A percentile compares a stretch with the other conserved stretches of the same genome.
Conservation (phyloP, 495 filamentous ascomycete genomes). For the Penicillium waksmanii region DNA sequence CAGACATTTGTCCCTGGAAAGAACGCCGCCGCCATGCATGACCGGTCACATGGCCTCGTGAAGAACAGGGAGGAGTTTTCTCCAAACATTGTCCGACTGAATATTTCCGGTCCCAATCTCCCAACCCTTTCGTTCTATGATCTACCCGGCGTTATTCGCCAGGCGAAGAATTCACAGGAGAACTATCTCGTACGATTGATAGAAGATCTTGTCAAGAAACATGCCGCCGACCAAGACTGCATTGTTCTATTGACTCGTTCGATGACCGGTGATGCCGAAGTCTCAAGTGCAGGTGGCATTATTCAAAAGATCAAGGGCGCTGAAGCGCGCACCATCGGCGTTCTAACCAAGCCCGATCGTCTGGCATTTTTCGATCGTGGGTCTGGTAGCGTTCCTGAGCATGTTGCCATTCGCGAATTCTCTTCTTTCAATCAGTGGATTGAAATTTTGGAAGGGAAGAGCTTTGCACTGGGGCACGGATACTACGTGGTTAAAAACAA, state of each 20-base stretch:
- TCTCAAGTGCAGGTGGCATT: conserved; percentile 67
- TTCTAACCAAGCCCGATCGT: conserved; percentile 81
- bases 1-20: conserved; percentile 54
- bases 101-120: conserved; percentile 70
- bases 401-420: conserved; percentile 40
- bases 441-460: conserved; percentile 57
- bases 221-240: conserved; percentile 64
- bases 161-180: conserved; percentile 61
- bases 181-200: conserved; percentile 68
- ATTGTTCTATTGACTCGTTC: conserved; percentile 75
- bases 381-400: no score
- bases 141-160: conserved; percentile 77
- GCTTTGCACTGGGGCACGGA: conserved; percentile 61
- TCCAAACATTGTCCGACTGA: conserved; percentile 74
- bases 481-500: conserved; percentile 70
- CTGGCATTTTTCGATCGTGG: no score
- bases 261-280: conserved; percentile 74
- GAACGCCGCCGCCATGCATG: conserved; percentile 27
- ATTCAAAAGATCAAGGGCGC: conserved; percentile 61
- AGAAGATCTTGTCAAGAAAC: conserved; percentile 66
- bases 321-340: conserved; percentile 65
- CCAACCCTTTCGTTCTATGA: conserved; percentile 80
- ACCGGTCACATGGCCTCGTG: background rate
- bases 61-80: conserved; percentile 64
- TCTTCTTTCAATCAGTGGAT: conserved; percentile 58